A percentile compares a stretch with the other conserved stretches of the same genome.
Evolutionary conservation across 2,329 filamentous ascomycete genomes (phyloP).

Genomic region (Claviceps maximensis): DNA sequence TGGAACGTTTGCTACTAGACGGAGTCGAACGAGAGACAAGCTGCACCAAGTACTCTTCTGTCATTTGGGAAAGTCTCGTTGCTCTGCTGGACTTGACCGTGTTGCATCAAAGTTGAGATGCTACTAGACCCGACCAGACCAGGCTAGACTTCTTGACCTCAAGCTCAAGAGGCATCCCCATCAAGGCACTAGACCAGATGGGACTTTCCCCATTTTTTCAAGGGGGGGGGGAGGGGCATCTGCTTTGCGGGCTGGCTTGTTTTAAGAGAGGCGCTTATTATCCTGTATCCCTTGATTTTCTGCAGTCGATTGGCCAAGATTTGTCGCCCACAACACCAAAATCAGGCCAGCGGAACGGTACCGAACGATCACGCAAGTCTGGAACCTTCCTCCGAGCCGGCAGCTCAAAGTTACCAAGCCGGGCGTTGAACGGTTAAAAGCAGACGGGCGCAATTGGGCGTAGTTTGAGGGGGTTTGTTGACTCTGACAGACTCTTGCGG

Average conservation of each 20-base stretch:
- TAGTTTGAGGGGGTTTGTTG: no score
- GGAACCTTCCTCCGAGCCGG: not conserved
- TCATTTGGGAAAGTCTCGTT: not conserved
- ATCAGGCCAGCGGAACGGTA: not conserved
- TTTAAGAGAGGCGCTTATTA: no score
- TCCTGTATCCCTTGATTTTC: not conserved
- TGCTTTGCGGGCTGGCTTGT: not conserved
- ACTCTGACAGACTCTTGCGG: no score
- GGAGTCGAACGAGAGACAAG: no score
- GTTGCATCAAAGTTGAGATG: not conserved
- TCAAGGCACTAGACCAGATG: no score
- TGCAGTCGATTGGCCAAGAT: not conserved
- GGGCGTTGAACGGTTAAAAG: not conserved
- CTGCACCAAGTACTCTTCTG: not conserved
- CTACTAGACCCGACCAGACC: no score
- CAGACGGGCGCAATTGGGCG: not conserved
- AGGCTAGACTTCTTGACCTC: no score
- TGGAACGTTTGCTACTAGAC: not conserved
- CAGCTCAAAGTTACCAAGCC: not conserved
- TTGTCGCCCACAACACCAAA: not conserved
- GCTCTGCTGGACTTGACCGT: not conserved
- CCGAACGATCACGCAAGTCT: not conserved
- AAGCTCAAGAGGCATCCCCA: no score
- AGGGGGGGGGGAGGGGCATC: not conserved
- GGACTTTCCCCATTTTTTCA: no score